These are phyloP conservation scores for Perkinsus olseni DNA, from an alignment of 169 alveolate genomes.

Conservation along the genomic window DNA sequence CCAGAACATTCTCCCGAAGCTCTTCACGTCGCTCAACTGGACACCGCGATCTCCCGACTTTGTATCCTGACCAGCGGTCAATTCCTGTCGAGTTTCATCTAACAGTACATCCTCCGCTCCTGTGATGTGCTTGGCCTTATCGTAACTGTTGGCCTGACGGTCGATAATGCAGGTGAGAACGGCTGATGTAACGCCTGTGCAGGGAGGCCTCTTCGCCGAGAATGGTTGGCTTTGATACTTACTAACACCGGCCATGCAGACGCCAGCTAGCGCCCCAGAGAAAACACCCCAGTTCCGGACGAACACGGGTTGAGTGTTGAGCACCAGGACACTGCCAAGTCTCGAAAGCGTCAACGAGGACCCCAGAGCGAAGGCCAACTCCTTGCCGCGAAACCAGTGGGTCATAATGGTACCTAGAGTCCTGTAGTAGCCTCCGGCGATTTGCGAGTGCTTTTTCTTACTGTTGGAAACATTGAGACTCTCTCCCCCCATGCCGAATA, in stretches of 20 bases:
- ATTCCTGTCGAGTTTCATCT: neutral
- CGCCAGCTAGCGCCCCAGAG: neutral
- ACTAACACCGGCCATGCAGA: neutral
- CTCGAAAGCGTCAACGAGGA: constrained; percentile 35
- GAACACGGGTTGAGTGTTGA: constrained; percentile 32
- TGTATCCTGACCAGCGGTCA: neutral
- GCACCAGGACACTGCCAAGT: constrained; percentile 42
- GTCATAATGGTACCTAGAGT: constrained; percentile 28
- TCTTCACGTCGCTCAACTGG: neutral
- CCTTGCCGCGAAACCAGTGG: constrained; percentile 46
- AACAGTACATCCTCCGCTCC: neutral
- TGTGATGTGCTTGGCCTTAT: neutral
- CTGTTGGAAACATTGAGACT: constrained; percentile 45
- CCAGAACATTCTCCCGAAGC: neutral
- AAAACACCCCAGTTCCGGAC: neutral
- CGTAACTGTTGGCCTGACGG: neutral
- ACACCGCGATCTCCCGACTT: neutral
- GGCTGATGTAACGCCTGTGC: neutral
- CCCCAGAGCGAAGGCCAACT: constrained; percentile 52
- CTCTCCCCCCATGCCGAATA: constrained; percentile 60
- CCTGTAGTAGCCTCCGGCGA: neutral
- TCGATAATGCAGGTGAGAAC: neutral
- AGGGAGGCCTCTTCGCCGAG: neutral
- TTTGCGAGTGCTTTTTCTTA: neutral
- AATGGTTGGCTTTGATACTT: neutral